A percentile compares a stretch with the other conserved stretches of the same genome.
Evolutionary conservation across 371 early-diverging fungal genomes (phyloP).

Genomic region (Mucor irregularis): DNA sequence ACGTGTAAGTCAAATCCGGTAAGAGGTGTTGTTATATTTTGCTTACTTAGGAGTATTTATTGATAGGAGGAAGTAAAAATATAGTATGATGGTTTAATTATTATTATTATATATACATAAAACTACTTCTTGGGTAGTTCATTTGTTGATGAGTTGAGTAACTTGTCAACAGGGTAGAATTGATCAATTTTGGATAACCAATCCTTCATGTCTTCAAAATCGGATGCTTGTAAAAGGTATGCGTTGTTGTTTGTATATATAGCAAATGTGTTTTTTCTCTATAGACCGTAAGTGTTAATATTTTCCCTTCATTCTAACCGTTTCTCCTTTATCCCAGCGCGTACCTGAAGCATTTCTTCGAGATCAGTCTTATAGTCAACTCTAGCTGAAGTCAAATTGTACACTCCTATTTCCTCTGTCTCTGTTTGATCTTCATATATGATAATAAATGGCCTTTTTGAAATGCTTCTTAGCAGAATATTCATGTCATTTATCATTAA

Average conservation of each 20-base stretch:
- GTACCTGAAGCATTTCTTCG: constrained; percentile 40
- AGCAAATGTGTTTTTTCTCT: constrained; percentile 67
- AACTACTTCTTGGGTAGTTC: too few species aligned
- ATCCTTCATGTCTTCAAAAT: constrained; percentile 62
- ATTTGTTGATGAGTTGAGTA: neutral
- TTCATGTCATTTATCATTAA: neutral
- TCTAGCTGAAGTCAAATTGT: constrained; percentile 65
- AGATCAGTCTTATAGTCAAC: constrained; percentile 65
- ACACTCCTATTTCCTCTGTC: constrained; percentile 60
- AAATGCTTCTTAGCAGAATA: too few species aligned
- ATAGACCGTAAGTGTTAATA: constrained; percentile 6
- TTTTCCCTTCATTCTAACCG: neutral
- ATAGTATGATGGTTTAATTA: too few species aligned
- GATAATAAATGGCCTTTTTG: constrained; percentile 68
- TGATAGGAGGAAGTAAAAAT: too few species aligned
- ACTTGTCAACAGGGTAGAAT: constrained; percentile 45
- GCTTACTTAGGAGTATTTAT: too few species aligned
- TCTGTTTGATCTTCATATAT: constrained; percentile 64
- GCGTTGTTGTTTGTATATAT: constrained; percentile 73
- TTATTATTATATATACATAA: neutral
- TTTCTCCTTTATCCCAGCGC: neutral
- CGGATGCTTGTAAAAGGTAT: constrained; percentile 69
- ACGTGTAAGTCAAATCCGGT: too few species aligned
- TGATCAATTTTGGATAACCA: constrained; percentile 78
- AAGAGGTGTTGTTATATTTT: too few species aligned